A percentile compares a stretch with the other conserved stretches of the same genome.
These are phyloP conservation scores for Thoreauomyces humboldtii DNA, from an alignment of 192 early-diverging fungal species.

Conservation along the genomic window DNA sequence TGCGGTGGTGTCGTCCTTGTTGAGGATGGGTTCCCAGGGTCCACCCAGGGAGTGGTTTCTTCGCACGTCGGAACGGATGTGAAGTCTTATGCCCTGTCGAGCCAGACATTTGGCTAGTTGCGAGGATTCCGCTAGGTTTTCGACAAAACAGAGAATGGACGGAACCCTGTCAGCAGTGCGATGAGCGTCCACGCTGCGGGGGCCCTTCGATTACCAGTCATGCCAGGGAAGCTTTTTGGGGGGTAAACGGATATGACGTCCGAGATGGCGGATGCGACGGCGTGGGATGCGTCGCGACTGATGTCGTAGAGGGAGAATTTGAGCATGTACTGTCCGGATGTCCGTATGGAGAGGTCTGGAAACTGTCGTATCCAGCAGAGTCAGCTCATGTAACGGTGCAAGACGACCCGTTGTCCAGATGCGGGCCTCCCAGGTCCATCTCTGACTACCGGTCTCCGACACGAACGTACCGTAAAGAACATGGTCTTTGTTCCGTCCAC, in stretches of 20 bases:
- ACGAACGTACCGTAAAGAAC: not conserved
- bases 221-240: slow-evolving; percentile 44
- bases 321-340: slow-evolving; percentile 31
- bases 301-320: slow-evolving; percentile 39
- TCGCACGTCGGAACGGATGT: slow-evolving; percentile 15
- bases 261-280: slow-evolving; percentile 7
- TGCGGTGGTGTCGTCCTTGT: too few species aligned
- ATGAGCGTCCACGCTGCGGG: too few species aligned
- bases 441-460: not conserved
- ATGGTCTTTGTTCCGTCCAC: not conserved
- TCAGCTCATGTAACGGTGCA: not conserved
- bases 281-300: slow-evolving; percentile 6
- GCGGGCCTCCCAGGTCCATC: too few species aligned
- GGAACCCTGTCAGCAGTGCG: too few species aligned
- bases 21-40: too few species aligned
- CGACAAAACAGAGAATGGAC: too few species aligned
- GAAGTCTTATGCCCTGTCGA: slow-evolving; percentile 15
- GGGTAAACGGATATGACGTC: slow-evolving; percentile 27
- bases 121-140: too few species aligned
- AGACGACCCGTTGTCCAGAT: not conserved
- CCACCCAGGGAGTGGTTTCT: slow-evolving; percentile 2
- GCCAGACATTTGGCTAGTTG: slow-evolving; percentile 39
- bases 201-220: slow-evolving; percentile 34
- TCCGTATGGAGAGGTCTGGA: slow-evolving; percentile 33
- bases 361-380: slow-evolving; percentile 6